Base-by-base conservation (phyloP, 108 stramenopile species). In the Nitzschia sp. region DNA sequence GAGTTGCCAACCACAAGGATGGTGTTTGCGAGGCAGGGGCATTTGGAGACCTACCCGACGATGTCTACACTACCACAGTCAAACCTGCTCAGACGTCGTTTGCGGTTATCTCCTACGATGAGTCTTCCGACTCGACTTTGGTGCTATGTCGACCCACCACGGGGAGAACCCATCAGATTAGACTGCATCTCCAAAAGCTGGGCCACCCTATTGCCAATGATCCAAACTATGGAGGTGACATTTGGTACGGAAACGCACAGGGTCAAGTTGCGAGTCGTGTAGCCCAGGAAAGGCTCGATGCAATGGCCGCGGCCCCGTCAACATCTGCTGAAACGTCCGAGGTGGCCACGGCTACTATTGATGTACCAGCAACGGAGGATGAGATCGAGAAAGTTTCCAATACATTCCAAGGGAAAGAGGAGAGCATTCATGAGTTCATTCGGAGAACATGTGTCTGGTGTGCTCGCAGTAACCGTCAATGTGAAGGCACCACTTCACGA, bases 151-250 rank as follows among this genome's bases (percentile, higher is more conserved):
- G 76, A 48, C 86, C 86, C 3, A 59, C 63, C 19, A 95, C 94
- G 21, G 95, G 92, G 12, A 53, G 95, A 20, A 96, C 90, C 1
- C 95, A 96, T 75, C 94, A 95, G 70, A 83, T 96, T 56, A 83
- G 95, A 25, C 66, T 93, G 6, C 95, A 96, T 53, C 64, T 88
- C 37, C 94, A 95, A 63, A 63, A 78, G 57, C 34, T 91, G 19
- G 89, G 89, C 0, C 86, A 90, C 75, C 88, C 95, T 7, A 93
- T 96, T 69, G 90, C 89, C 38, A 96, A 96, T 55, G 95, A 96
- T 75, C 88, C 90, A 41, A 85, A 88, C 69, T 96, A 96, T 69
- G 95, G 95, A 50, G 95, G 92, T 41, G 84, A 88, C 15, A 75
- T 90, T 41, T 88, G 78, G 81, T 89, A 68, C 61, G 83, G 70